Evolutionary conservation across 2,329 filamentous ascomycete species (phyloP), one percentile per base, ranked within the genome.

Genomic region (Aspergillus carbonarius): DNA sequence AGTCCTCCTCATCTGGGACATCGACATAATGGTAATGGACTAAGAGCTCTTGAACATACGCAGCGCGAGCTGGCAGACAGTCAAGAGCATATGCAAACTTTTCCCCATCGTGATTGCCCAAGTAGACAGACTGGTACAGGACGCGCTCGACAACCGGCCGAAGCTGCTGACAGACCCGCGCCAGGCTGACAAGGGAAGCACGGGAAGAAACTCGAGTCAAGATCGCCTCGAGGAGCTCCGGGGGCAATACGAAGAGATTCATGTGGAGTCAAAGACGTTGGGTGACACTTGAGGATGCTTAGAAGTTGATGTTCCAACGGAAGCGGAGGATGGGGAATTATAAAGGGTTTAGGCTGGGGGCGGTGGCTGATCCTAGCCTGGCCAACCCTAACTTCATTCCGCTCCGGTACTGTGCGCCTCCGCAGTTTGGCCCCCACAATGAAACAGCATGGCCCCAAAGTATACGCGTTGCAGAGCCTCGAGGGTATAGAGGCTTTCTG

Each of bases 11-110:
- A 18, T 54, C 37, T 10, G 42, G 34, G 6, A 54, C 25, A 4
- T 49, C 35, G 20, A 54, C 34, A 27, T 54, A 54, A 13, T 58
- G 56, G 18, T 58, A 58, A 17, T 58, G 50, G 12, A 58, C 18
- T 15, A 42, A 18, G 2, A 58, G 56, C 40, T 58, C 50, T 25
- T 30, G 42, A 6, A 54, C 25, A 12, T 54, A 42, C n/a, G 34
- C 17, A 7, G 42, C 42, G 2, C 42, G 50, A 7, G 18, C 9
- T 3, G 50, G 13, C 8, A 39, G 35, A n/a, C 32, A 32, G 17
- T 54, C 42, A 7, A 58, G 17, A 4, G 56, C 56, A 9, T 54
- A 48, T 7, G 35, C 39, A 10, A 58, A 42, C 7, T 15, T 48
- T 27, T 49, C 23, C 15, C 44, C 56, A 20, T 34, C 42, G 25